Evolutionary conservation across 768 basidiomycete species (phyloP).

Genomic region (Trichaptum fuscoviolaceum): DNA sequence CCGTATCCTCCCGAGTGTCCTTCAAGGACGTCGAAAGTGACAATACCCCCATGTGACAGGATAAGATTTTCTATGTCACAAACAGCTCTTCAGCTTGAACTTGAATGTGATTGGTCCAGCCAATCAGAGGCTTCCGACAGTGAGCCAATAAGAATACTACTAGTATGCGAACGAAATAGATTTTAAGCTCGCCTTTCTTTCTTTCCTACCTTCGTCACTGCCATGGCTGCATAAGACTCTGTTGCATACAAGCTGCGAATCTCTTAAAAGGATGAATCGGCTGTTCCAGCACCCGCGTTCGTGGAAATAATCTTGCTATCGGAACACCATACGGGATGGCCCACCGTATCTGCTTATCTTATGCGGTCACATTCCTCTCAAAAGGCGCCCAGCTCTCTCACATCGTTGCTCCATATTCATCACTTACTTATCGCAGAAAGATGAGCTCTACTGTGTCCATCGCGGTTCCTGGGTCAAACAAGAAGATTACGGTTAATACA

Average conservation of each 20-base stretch:
- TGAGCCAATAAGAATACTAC: background rate
- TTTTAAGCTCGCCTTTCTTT: background rate
- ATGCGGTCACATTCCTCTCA: background rate
- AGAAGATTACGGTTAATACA: slow-evolving; percentile 60
- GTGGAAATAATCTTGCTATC: slow-evolving; percentile 1
- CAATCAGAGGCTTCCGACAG: background rate
- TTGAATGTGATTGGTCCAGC: background rate
- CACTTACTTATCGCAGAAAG: slow-evolving; percentile 12
- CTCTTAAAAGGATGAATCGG: background rate
- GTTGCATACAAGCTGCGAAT: background rate
- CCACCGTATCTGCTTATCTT: background rate
- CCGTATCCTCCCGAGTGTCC: background rate
- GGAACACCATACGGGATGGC: background rate
- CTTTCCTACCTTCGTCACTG: background rate
- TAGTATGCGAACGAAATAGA: background rate
- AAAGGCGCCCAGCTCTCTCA: background rate
- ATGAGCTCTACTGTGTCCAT: slow-evolving; percentile 17
- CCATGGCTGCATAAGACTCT: background rate
- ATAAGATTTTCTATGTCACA: too few relatives aligned
- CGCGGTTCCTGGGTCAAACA: slow-evolving; percentile 36
- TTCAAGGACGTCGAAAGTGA: background rate
- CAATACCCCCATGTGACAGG: background rate
- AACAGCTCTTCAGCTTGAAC: too few relatives aligned
- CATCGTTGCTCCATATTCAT: slow-evolving; percentile 3
- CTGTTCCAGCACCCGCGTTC: background rate